These are phyloP conservation scores for Candida berthetii DNA, from an alignment of 805 yeast species.

Conservation along the genomic window DNA sequence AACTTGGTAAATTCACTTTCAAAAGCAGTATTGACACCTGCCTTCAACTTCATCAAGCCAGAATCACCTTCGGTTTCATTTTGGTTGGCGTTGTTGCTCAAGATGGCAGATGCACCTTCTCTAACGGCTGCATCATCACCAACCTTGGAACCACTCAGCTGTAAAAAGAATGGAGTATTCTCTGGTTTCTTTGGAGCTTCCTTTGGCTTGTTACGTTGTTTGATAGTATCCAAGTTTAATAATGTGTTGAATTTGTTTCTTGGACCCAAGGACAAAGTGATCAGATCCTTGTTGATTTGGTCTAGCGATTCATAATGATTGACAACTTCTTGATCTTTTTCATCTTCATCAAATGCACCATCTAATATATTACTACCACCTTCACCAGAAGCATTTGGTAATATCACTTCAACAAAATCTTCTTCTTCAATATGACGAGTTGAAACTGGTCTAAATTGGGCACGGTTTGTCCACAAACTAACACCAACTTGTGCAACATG, in stretches of 20 bases:
- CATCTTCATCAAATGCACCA: conserved; percentile 55
- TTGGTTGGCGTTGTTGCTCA: conserved; percentile 1
- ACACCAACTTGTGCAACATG: conserved; percentile 91
- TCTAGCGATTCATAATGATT: conserved; percentile 44
- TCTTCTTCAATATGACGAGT: conserved; percentile 72
- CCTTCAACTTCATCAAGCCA: conserved; percentile 9
- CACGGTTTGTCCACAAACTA: conserved; percentile 84
- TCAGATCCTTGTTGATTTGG: conserved; percentile 55
- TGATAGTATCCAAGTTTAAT: conserved; percentile 76
- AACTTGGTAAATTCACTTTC: conserved; percentile 70
- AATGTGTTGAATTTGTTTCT: conserved; percentile 74
- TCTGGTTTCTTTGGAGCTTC: conserved; percentile 86
- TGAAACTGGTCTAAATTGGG: conserved; percentile 75
- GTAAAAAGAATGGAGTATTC: conserved; percentile 75
- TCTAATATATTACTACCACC: conserved; percentile 67
- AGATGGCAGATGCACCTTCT: conserved; percentile 25
- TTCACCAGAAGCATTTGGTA: conserved; percentile 78
- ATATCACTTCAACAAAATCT: conserved; percentile 53
- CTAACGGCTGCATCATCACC: conserved; percentile 57
- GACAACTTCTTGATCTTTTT: conserved; percentile 21
- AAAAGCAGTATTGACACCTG: conserved; percentile 36
- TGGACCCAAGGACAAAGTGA: conserved; percentile 75
- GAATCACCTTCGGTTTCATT: conserved; percentile 3
- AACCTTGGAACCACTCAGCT: conserved; percentile 56
- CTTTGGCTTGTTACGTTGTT: conserved; percentile 80